Base-by-base conservation (phyloP, 2,329 filamentous ascomycete genomes). In the Cladosporium colombiae region DNA sequence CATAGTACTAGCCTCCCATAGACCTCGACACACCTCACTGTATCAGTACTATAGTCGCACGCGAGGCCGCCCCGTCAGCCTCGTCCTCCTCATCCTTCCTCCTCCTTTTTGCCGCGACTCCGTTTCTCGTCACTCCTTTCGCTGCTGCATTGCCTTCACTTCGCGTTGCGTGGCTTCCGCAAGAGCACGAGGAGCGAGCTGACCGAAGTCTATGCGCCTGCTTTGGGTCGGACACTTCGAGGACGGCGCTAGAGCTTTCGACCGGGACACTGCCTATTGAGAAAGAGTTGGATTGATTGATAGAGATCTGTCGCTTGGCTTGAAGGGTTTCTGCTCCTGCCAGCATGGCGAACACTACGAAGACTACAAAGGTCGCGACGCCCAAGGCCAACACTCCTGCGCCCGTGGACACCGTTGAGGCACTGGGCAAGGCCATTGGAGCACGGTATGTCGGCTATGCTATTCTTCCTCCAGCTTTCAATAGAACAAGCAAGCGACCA, bases 371-470 rank as follows among this genome's bases (percentile, higher is more conserved):
- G 79, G 79, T 83, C 67, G 83, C 82, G 62, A 82, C 82, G 44
- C 82, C 83, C 25, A 84, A 84, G 75, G 74, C 78, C 63, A 78
- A 74, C 66, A 73, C 77, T 65, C 74, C 73, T 79, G 68, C 69
- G 18, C 65, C 66, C n/a, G 63, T 66, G 80, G 73, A 76, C 31
- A 68, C 81, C 55, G 83, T 87, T 65, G 82, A 82, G 65, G 82
- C 82, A 61, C 77, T 89, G 73, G 84, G 82, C 75, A 86, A 84
- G 76, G 84, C 84, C 59, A 84, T 89, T 74, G 87, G 87, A 69
- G 84, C 85, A 69, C 84, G 85, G 86, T 88, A 81, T 44, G 57
- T 27, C 29, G 40, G 40, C 40, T 21, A 46, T 10, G 40, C 21
- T 46, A 5, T 13, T 21, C 33, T 33, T 21, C 16, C 11, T 16